Evolutionary conservation across 495 filamentous ascomycete species (phyloP).

Genomic region (Penicillium macrosclerotiorum): DNA sequence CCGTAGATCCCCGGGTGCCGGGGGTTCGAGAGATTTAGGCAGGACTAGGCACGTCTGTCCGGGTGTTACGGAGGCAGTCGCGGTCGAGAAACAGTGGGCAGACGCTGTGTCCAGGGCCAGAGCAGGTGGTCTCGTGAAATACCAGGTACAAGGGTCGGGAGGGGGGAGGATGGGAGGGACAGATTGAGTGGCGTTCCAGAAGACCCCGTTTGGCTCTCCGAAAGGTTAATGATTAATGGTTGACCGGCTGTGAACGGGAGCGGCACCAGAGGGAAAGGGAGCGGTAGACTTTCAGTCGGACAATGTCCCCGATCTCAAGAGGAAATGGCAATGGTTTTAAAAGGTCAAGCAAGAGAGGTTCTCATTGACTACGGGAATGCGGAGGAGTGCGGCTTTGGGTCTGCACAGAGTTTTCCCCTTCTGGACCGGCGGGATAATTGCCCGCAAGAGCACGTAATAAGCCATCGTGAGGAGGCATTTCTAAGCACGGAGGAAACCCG

Average conservation of each 20-base stretch:
- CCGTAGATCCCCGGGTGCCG: not conserved
- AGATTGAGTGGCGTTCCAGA: constrained; percentile 6
- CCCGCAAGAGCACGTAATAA: constrained; percentile 12
- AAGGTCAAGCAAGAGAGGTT: not conserved
- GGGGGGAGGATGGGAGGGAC: not conserved
- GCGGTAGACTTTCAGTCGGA: not conserved
- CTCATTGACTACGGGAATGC: not conserved
- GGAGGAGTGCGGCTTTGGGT: not conserved
- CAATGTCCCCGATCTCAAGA: not conserved
- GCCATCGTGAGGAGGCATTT: constrained; percentile 14
- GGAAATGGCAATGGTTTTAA: not conserved
- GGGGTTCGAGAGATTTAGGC: not conserved
- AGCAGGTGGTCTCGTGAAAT: not conserved
- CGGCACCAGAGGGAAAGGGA: not conserved
- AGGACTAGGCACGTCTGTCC: not conserved
- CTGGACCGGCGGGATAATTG: constrained; percentile 1
- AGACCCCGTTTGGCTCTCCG: not conserved
- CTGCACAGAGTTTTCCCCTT: constrained; percentile 6
- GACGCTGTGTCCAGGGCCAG: not conserved
- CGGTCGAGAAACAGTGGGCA: not conserved
- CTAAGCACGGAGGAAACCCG: constrained; percentile 6
- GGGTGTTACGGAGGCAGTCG: not conserved
- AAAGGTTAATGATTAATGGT: not conserved
- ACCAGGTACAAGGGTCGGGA: not conserved
- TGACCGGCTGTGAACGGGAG: constrained; percentile 6